Evolutionary conservation across 345 rosid species (phyloP).

Genomic region (Aegle marmelos): DNA sequence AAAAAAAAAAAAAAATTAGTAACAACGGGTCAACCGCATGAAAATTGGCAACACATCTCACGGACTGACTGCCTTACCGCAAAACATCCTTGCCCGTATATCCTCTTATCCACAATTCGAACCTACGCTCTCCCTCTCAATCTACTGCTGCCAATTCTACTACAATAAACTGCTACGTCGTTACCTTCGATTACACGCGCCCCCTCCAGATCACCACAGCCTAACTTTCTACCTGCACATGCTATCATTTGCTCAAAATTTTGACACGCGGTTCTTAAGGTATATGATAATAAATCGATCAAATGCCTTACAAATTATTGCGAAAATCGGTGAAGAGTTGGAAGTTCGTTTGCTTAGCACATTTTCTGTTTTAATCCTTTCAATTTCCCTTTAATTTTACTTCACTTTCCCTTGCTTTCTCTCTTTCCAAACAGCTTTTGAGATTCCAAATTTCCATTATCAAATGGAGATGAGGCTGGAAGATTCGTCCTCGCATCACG

Average conservation of each 20-base stretch:
- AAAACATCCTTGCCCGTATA: neutral
- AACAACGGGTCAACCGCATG: neutral
- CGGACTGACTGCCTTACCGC: neutral
- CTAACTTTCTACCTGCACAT: neutral
- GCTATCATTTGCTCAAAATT: neutral
- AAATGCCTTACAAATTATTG: neutral
- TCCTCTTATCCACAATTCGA: neutral
- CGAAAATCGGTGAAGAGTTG: slow-evolving; percentile 16
- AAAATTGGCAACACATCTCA: neutral
- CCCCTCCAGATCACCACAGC: neutral
- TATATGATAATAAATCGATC: neutral
- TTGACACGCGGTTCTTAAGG: neutral
- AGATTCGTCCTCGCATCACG: slow-evolving; percentile 37
- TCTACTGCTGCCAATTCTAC: neutral
- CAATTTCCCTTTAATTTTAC: slow-evolving; percentile 1
- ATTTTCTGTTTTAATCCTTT: neutral
- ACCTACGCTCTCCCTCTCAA: neutral
- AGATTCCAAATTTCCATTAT: neutral
- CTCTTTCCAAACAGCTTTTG: slow-evolving; percentile 14
- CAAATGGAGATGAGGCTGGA: slow-evolving; percentile 62
- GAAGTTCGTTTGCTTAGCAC: neutral
- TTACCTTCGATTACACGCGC: neutral
- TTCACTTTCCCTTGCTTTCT: slow-evolving; percentile 15
- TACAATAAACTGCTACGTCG: neutral
- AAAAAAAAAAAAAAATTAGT: too few species aligned